Conservation (phyloP, 331 rosid species). For the Malus hybrid region DNA sequence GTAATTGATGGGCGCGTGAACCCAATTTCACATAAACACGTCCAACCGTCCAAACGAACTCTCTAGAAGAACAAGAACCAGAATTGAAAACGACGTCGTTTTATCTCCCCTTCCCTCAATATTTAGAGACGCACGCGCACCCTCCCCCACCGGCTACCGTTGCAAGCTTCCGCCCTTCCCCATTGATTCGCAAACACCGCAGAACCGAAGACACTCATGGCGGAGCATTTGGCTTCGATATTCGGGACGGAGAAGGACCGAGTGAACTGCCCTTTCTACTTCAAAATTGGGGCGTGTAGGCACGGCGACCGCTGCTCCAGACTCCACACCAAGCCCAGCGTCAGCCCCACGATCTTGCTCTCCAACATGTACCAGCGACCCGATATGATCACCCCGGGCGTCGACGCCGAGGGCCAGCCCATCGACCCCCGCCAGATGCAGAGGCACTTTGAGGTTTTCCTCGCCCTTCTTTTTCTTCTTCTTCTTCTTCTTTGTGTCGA, state of each 20-base stretch:
- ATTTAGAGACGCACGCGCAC: not conserved
- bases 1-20: not conserved
- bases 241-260: slow-evolving; percentile 63
- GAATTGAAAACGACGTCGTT: not conserved
- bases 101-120: not conserved
- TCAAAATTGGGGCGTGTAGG: slow-evolving; percentile 62
- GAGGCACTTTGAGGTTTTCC: slow-evolving; percentile 36
- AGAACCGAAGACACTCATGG: slow-evolving; percentile 19
- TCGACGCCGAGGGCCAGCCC: slow-evolving; percentile 44
- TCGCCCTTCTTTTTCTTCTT: too few species aligned
- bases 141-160: not conserved
- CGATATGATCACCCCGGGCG: slow-evolving; percentile 55
- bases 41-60: not conserved
- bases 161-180: not conserved
- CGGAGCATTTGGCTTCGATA: slow-evolving; percentile 55
- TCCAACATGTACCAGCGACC: slow-evolving; percentile 62
- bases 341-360: slow-evolving; percentile 51
- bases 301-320: slow-evolving; percentile 56
- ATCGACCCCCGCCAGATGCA: slow-evolving; percentile 49
- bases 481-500: too few species aligned
- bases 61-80: not conserved
- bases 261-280: slow-evolving; percentile 63
- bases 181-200: not conserved
- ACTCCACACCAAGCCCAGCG: slow-evolving; percentile 54
- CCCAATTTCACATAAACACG: not conserved